phyloP scores from a whole-genome alignment of 371 early-diverging fungal species.

The Lichtheimia ramosa region DNA sequence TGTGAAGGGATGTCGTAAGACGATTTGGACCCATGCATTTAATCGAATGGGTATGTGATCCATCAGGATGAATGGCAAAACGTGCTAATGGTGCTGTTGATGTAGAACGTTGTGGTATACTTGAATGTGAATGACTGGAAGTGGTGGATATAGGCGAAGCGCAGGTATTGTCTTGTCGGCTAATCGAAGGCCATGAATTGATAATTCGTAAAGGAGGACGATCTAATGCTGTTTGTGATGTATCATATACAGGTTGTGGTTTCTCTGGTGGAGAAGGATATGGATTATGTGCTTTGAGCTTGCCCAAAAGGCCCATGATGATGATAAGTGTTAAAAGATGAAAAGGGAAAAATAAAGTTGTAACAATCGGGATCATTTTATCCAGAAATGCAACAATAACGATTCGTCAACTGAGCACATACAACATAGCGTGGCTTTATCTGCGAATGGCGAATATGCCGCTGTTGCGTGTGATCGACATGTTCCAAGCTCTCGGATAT shows the following conservation, averaged over 20 bases:
- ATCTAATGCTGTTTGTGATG: neutral
- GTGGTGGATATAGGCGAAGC: too few relatives aligned
- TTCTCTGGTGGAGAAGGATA: neutral
- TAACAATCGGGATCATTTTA: too few relatives aligned
- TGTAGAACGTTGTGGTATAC: neutral
- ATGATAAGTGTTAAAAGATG: neutral
- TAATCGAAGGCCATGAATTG: neutral
- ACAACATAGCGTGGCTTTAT: too few relatives aligned
- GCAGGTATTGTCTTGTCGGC: neutral
- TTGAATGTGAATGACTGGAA: neutral
- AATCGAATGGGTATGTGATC: constrained; percentile 10
- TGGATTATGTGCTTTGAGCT: neutral
- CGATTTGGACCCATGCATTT: constrained; percentile 1
- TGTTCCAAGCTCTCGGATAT: too few relatives aligned
- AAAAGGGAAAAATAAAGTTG: neutral
- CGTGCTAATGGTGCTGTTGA: neutral
- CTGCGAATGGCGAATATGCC: neutral
- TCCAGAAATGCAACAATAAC: too few relatives aligned
- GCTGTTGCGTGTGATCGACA: neutral
- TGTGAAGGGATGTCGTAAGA: constrained; percentile 3
- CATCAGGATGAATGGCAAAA: constrained; percentile 6
- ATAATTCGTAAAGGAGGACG: neutral
- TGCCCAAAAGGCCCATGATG: neutral
- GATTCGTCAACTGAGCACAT: too few relatives aligned
- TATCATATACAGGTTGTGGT: neutral